A percentile compares a stretch with the other conserved stretches of the same genome.
phyloP scores from a whole-genome alignment of 495 filamentous ascomycete species.

The Schizothecium vesticola region DNA sequence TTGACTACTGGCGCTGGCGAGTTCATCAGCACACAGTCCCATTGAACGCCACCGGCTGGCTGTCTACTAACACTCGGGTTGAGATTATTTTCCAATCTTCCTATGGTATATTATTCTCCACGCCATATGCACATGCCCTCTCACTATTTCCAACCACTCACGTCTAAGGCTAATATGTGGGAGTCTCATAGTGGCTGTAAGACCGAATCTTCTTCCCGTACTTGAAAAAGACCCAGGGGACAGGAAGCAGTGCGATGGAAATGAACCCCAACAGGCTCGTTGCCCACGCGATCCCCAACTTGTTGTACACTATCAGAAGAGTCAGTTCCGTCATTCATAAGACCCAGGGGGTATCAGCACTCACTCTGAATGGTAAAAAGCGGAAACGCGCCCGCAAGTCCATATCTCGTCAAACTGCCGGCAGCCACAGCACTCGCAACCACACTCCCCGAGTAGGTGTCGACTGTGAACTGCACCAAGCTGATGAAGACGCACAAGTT shows the following conservation, averaged over 20 bases:
- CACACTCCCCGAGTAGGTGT: conserved; percentile 53
- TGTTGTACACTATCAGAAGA: conserved; percentile 45
- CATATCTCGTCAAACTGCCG: conserved; percentile 60
- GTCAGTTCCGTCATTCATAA: not conserved
- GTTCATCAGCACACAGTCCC: not conserved
- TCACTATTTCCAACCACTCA: not conserved
- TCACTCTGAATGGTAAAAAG: conserved; percentile 56
- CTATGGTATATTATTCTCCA: too few relatives aligned
- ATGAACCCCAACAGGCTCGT: conserved; percentile 56
- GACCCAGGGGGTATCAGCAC: conserved; percentile 11
- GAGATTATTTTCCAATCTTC: not conserved
- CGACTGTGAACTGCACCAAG: conserved; percentile 48
- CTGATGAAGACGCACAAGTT: conserved; percentile 34
- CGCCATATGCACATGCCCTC: not conserved
- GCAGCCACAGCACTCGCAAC: conserved; percentile 58
- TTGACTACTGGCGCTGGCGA: too few relatives aligned
- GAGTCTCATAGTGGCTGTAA: conserved; percentile 39
- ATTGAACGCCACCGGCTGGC: not conserved
- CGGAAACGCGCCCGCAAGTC: conserved; percentile 58
- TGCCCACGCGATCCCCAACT: conserved; percentile 56
- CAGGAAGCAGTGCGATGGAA: conserved; percentile 51
- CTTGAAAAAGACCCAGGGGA: conserved; percentile 51
- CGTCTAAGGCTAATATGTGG: not conserved
- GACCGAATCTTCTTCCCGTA: conserved; percentile 45
- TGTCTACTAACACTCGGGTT: not conserved